Base-by-base conservation (phyloP, 805 yeast genomes). In the Ogataea degrootiae region DNA sequence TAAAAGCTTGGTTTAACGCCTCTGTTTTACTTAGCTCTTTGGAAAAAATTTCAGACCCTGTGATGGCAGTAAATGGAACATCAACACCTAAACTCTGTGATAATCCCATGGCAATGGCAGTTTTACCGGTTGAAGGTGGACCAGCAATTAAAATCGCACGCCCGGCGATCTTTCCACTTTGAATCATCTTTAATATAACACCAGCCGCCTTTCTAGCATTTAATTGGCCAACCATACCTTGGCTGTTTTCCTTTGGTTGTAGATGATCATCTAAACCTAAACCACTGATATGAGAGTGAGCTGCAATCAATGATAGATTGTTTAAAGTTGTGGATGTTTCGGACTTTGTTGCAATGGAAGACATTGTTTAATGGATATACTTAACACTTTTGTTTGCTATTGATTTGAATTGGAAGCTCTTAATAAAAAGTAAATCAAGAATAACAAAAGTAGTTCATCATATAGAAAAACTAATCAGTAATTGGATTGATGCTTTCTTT, bases 1-100 rank as follows among this genome's bases (percentile, higher is more conserved):
- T 80, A 71, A 94, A 92, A 64, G 90, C 89, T 69, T 94, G 98
- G 94, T 89, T 91, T 62, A 94, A 72, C 1, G 96, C 89, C 62
- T 94, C 97, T 0, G 99, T 94, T 73, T 94, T 94, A 67, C 92
- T 91, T 44, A 94, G 92, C 65, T 94, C 99, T n/a, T 96, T 96
- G 12, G 96, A 85, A 61, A 83, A 94, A 51, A 94, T 74, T 69
- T 94, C 99, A 49, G 90, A 81, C 36, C 97, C 99, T 22, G 95
- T 97, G 59, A 94, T 83, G 4, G 98, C 98, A 61, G 97, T 91
- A 65, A 94, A 94, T 41, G 99, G 99, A 46, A 94, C 98, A 63
- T 92, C 90, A 37, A 96, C 94, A 5, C 99, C 99, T 58, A 94
- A 75, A 65, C 89, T 97, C 66, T 94, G 98, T 4, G 97, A 88